These are phyloP conservation scores for Penicillium corylophilum DNA, from an alignment of 2,329 filamentous ascomycete species.

Conservation along the genomic window DNA sequence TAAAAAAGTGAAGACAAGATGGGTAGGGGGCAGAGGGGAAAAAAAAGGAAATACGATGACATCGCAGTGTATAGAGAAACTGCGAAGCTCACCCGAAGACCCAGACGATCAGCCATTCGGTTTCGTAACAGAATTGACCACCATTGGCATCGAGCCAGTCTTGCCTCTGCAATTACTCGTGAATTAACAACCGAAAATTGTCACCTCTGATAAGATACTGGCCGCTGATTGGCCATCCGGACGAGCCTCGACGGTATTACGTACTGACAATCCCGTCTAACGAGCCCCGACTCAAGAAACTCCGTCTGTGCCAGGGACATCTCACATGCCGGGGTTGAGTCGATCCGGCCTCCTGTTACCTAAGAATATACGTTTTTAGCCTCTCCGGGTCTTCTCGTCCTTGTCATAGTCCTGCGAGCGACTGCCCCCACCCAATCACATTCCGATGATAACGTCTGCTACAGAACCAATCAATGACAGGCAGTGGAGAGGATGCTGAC, in stretches of 20 bases:
- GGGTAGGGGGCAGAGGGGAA: not conserved
- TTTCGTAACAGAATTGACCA: slow-evolving; percentile 29
- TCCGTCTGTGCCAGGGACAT: not conserved
- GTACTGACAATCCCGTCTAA: slow-evolving; percentile 25
- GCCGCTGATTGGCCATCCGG: slow-evolving; percentile 30
- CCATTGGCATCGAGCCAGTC: not conserved
- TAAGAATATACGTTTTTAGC: not conserved
- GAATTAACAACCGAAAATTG: slow-evolving; percentile 23
- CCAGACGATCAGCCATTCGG: slow-evolving; percentile 24
- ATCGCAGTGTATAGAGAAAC: not conserved
- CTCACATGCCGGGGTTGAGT: not conserved
- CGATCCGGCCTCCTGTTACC: not conserved
- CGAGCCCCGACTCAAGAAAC: not conserved
- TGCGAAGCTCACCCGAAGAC: slow-evolving; percentile 2
- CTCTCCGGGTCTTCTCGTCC: not conserved
- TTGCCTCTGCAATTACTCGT: slow-evolving; percentile 2
- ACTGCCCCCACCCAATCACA: slow-evolving; percentile 22
- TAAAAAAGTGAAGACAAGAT: too few species aligned
- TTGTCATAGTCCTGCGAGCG: not conserved
- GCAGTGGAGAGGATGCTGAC: not conserved
- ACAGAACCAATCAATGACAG: slow-evolving; percentile 24
- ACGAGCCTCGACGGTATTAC: slow-evolving; percentile 31
- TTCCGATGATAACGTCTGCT: slow-evolving; percentile 20
- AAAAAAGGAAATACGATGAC: not conserved
- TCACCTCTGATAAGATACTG: slow-evolving; percentile 35